Evolutionary conservation across 1,284 basidiomycete genomes (phyloP).

Genomic region (Fomitopsis betulina): DNA sequence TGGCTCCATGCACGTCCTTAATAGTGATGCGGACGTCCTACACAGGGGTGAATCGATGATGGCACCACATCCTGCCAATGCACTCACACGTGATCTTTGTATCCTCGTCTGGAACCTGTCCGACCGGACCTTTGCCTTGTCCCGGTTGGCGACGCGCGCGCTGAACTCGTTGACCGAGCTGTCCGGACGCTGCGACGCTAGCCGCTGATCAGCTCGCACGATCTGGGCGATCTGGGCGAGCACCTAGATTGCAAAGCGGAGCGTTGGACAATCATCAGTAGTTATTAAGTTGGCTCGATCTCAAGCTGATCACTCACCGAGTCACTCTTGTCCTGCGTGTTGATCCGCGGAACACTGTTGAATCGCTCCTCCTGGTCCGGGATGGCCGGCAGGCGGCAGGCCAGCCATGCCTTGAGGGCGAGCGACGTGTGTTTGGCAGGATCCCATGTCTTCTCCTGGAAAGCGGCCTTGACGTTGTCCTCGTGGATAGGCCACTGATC

Average conservation of each 20-base stretch:
- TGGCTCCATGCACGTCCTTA: constrained; percentile 12
- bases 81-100: constrained; percentile 20
- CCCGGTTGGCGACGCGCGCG: constrained; percentile 21
- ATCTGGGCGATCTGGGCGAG: constrained; percentile 43
- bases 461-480: constrained; percentile 38
- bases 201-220: constrained; percentile 41
- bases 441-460: constrained; percentile 24
- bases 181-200: constrained; percentile 41
- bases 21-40: constrained; percentile 9
- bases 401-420: constrained; percentile 25
- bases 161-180: constrained; percentile 35
- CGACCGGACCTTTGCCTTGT: constrained; percentile 28
- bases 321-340: constrained; percentile 17
- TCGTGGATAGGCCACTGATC: constrained; percentile 29
- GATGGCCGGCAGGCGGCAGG: constrained; percentile 17
- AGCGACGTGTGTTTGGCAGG: constrained; percentile 8
- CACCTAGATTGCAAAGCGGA: neutral
- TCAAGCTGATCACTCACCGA: constrained; percentile 10
- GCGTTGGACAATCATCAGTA: neutral
- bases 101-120: constrained; percentile 41
- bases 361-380: constrained; percentile 23
- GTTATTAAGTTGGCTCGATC: neutral
- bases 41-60: neutral
- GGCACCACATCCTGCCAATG: neutral
- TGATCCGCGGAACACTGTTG: constrained; percentile 15